A percentile compares a stretch with the other conserved stretches of the same genome.
Evolutionary conservation across 2,329 filamentous ascomycete genomes (phyloP).

Genomic region (Hypoxylon sp.): DNA sequence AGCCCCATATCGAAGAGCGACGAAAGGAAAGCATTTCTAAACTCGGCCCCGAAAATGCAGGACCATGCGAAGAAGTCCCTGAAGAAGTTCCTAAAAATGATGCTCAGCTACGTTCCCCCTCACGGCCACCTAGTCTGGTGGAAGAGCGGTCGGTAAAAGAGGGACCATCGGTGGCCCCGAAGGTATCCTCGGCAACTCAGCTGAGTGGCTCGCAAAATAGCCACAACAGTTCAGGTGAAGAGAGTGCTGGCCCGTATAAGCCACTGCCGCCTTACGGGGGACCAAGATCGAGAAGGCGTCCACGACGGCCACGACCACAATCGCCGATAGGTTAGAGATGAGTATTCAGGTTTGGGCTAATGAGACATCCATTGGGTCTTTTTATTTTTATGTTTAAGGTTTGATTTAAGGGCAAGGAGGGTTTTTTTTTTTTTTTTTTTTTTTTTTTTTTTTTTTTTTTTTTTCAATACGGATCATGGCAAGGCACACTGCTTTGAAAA

Average conservation of each 20-base stretch:
- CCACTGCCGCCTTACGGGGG: constrained; percentile 34
- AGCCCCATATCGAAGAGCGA: neutral
- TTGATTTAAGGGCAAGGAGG: neutral
- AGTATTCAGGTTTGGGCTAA: constrained; percentile 6
- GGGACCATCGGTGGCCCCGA: constrained; percentile 1
- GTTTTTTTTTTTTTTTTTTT: neutral
- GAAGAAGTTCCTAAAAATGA: constrained; percentile 1
- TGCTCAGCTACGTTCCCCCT: neutral
- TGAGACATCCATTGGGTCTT: neutral
- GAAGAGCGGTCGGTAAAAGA: constrained; percentile 17
- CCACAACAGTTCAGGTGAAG: constrained; percentile 15
- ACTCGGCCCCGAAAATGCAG: constrained; percentile 1
- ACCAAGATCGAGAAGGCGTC: constrained; percentile 31
- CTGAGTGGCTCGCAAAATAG: neutral
- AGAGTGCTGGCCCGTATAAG: constrained; percentile 12
- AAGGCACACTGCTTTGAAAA: neutral
- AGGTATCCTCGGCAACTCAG: constrained; percentile 10
- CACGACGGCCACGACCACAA: constrained; percentile 31
- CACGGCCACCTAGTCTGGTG: neutral
- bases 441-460: too few relatives aligned
- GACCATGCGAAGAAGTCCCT: constrained; percentile 4
- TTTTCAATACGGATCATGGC: neutral
- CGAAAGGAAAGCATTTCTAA: constrained; percentile 7
- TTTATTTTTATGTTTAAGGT: neutral
- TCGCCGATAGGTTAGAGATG: constrained; percentile 20